Conservation (phyloP, 2,329 filamentous ascomycete genomes). For the Cephalotrichum gorgonifer region DNA sequence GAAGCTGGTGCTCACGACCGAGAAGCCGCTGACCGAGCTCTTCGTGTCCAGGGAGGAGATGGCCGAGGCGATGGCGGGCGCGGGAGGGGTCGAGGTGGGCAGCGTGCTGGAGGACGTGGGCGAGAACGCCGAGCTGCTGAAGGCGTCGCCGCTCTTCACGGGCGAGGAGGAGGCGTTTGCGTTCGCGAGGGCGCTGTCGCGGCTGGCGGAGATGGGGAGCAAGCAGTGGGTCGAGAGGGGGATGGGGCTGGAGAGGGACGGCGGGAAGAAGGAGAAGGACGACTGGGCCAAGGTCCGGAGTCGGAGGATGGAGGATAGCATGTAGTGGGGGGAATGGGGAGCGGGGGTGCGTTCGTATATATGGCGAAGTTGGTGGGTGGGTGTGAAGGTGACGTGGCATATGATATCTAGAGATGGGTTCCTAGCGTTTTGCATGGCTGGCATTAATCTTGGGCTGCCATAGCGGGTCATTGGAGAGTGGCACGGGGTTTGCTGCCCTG, state of each 20-base stretch:
- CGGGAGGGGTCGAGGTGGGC: conserved; percentile 21
- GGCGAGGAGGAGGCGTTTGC: conserved; percentile 96
- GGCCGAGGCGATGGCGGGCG: conserved; percentile 41
- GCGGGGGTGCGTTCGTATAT: background rate
- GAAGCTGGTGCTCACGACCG: conserved; percentile 90
- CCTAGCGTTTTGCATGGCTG: background rate
- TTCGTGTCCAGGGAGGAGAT: conserved; percentile 70
- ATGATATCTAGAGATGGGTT: too few species aligned
- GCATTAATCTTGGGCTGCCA: background rate
- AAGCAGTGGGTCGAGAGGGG: conserved; percentile 88
- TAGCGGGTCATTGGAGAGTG: background rate
- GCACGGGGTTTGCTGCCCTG: background rate
- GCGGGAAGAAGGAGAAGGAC: conserved; percentile 55
- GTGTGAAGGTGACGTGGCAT: too few species aligned
- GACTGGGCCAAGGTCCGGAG: conserved; percentile 56
- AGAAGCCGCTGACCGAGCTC: conserved; percentile 72
- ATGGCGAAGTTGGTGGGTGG: background rate
- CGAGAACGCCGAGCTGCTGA: conserved; percentile 73
- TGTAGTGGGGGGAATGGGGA: conserved; percentile 28
- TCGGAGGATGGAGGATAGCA: conserved; percentile 57
- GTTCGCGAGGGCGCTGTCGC: conserved; percentile 77
- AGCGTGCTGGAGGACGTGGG: conserved; percentile 81
- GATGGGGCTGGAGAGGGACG: conserved; percentile 52
- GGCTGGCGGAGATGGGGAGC: conserved; percentile 87
- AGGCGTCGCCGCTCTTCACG: conserved; percentile 77